phyloP scores from a whole-genome alignment of 768 basidiomycete species.

The Tricholomella constricta region DNA sequence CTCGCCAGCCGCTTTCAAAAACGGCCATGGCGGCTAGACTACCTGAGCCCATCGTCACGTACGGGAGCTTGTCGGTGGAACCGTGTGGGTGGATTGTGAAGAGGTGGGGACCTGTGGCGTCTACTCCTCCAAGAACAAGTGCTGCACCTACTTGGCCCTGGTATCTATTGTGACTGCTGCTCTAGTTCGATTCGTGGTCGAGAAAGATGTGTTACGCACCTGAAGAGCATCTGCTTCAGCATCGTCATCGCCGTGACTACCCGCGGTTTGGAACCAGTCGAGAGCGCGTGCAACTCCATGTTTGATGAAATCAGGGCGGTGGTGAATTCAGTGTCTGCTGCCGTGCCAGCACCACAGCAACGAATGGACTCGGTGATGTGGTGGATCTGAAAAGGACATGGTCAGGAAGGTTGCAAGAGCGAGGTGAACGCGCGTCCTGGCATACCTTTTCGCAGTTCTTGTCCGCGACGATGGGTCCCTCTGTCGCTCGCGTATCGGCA shows the following conservation, averaged over 20 bases:
- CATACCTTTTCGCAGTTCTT: slow-evolving; percentile 99
- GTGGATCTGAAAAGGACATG: slow-evolving; percentile 70
- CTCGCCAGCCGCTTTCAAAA: slow-evolving; percentile 85
- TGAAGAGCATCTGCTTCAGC: slow-evolving; percentile 94
- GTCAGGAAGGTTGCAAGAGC: not conserved
- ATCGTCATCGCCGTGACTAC: slow-evolving; percentile 99
- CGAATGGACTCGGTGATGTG: slow-evolving; percentile 94
- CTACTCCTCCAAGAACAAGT: slow-evolving; percentile 96
- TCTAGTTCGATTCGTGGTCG: not conserved
- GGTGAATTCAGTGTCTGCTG: slow-evolving; percentile 96
- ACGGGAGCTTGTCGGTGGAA: slow-evolving; percentile 97
- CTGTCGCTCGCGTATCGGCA: slow-evolving; percentile 95
- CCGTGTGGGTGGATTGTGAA: slow-evolving; percentile 97
- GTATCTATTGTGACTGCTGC: slow-evolving; percentile 50
- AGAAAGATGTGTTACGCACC: slow-evolving; percentile 42
- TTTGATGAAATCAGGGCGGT: slow-evolving; percentile 96
- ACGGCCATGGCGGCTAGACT: slow-evolving; percentile 98
- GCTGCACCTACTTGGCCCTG: slow-evolving; percentile 95
- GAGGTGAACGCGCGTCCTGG: slow-evolving; percentile 15
- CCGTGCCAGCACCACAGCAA: slow-evolving; percentile 98
- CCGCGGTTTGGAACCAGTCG: slow-evolving; percentile 87
- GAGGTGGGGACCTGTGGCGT: slow-evolving; percentile 88
- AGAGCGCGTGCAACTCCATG: slow-evolving; percentile 89
- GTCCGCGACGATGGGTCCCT: slow-evolving; percentile 92
- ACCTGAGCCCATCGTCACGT: slow-evolving; percentile 98